Base-by-base conservation (phyloP, 768 basidiomycete species). In the Zangia roseola region DNA sequence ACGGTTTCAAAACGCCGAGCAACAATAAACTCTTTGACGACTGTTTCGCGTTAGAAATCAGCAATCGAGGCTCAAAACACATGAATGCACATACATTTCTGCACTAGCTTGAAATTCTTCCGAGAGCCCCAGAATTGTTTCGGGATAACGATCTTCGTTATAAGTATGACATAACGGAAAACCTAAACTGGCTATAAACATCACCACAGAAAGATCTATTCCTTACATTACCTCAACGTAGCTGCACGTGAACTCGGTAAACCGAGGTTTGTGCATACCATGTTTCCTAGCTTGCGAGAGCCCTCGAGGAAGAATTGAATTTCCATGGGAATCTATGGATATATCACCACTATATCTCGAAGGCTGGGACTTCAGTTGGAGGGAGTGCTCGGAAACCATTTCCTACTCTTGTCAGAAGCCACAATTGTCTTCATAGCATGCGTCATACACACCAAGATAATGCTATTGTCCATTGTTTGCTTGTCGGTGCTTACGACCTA, bases 1-100 rank as follows among this genome's bases (percentile, higher is more conserved):
- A 90, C 47, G 0, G 84, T 82, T 66, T 99, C 97, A 59, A 81
- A 88, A n/a, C 91, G 84, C 14, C 92, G 81, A 39, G 78, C 78
- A 13, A 74, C 65, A 38, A 98, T 81, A 54, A 95, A 86, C n/a
- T 71, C 68, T 50, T 86, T 82, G 37, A 92, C 74, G 58, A 83
- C 94, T 94, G 42, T 8, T 9, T 17, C 8, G 5, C 20, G 7
- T 43, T 28, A n/a, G 23, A 14, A 31, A 31, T 14, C 2, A 31
- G 43, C n/a, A 38, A 35, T 38, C 38, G 4, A 44, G 47, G 17
- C 1, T 17, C 16, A 4, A 45, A 30, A 21, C 8, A 2, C 12
- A 20, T 28, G 31, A 10, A 25, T 45, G 38, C 37, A 67, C 79
- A 55, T 59, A 92, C 91, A 71, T 31, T 68, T 59, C 49, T 81